A percentile compares a stretch with the other conserved stretches of the same genome.
phyloP scores from a whole-genome alignment of 345 rosid genomes.

The Nasturtium officinale region DNA sequence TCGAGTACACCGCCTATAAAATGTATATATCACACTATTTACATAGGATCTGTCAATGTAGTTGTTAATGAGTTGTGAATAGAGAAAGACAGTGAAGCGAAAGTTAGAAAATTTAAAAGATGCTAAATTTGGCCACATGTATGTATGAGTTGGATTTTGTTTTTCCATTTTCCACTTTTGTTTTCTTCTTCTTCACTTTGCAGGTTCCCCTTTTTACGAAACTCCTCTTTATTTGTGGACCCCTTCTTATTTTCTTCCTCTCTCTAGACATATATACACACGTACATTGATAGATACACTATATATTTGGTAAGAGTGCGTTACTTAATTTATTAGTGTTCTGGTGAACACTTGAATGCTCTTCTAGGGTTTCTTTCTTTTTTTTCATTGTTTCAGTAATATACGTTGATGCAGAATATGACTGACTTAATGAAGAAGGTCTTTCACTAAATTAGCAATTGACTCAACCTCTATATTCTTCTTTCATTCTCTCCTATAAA shows the following conservation, averaged over 20 bases:
- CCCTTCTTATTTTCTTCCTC: slow-evolving; percentile 35
- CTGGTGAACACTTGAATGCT: slow-evolving; percentile 34
- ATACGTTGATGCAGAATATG: slow-evolving; percentile 32
- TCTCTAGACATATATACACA: slow-evolving; percentile 23
- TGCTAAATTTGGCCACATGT: slow-evolving; percentile 51
- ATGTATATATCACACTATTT: slow-evolving; percentile 23
- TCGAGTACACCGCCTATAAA: slow-evolving; percentile 51
- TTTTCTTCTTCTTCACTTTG: slow-evolving; percentile 48
- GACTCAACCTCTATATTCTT: slow-evolving; percentile 42
- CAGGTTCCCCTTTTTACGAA: slow-evolving; percentile 49
- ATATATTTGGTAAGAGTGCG: slow-evolving; percentile 22
- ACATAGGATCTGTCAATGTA: slow-evolving; percentile 45
- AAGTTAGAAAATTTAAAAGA: slow-evolving; percentile 34
- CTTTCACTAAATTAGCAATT: slow-evolving; percentile 49
- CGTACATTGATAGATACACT: not conserved
- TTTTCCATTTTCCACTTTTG: slow-evolving; percentile 47
- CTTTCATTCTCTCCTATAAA: slow-evolving; percentile 35
- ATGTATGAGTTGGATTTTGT: slow-evolving; percentile 47
- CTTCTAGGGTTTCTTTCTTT: slow-evolving; percentile 41
- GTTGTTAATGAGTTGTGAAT: slow-evolving; percentile 38
- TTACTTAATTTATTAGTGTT: slow-evolving; percentile 33
- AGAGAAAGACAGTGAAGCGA: slow-evolving; percentile 43
- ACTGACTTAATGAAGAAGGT: slow-evolving; percentile 43
- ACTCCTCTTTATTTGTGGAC: slow-evolving; percentile 35
- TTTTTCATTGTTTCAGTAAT: slow-evolving; percentile 43